Base-by-base conservation (phyloP, 2,329 filamentous ascomycete genomes). In the Aureobasidium sp. region DNA sequence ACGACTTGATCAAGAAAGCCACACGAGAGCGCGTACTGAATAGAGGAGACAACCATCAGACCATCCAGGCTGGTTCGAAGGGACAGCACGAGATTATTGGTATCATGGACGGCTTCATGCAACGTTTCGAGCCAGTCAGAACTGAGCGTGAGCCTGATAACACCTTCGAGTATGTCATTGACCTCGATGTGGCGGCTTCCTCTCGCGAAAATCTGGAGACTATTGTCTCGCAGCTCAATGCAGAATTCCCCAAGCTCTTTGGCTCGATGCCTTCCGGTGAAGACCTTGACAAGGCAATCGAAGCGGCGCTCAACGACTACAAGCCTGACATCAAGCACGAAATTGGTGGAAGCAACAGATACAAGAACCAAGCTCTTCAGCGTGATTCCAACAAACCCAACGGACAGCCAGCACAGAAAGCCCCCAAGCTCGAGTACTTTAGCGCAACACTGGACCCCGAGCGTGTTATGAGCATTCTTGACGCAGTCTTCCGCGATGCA, bases 31-130 rank as follows among this genome's bases (percentile, higher is more conserved):
- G 94, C 55, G 90, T 99, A 0, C 78, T 97, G 22, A 82, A 85
- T 6, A 88, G 94, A 25, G 94, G 94, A 15, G 91, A 99, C 74
- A 97, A 97, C 70, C 94, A 99, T 73, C 94, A 99, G 76, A 99
- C 94, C 0, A 97, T 99, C 64, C 91, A 94, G 70, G 92, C 93
- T 12, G 80, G 78, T n/a, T 88, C 84, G 49, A 88, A 89, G 62
- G 84, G 88, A 48, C 76, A 80, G 51, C 77, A 81, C 20, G 93
- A 96, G 73, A 90, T 94, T 61, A 80, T 94, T 51, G 84, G 85
- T 5, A 96, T 99, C 68, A 97, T 99, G 94, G 90, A 97, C 68
- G 90, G 91, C 3, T 99, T 99, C 75, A 81, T 99, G 67, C 75
- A 84, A 14, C 86, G 94, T 39, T 97, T 96, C 71, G 89, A 99